Evolutionary conservation across 1,284 basidiomycete genomes (phyloP), one percentile per base, ranked within the genome.

Genomic region (Flammula alnicola): DNA sequence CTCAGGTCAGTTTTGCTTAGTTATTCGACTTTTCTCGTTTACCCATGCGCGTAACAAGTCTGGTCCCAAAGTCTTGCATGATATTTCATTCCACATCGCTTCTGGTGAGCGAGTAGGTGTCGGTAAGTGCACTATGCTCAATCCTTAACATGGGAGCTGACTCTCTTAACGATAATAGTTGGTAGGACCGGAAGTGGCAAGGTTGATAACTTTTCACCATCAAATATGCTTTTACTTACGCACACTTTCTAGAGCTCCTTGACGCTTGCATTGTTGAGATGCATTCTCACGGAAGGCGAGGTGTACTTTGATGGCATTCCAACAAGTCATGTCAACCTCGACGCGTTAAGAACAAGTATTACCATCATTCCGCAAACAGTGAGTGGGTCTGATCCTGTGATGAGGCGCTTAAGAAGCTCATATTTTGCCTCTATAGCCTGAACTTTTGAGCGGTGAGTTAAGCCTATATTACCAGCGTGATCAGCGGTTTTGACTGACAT

Each of bases 111-210:
- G 80, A 35, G 71, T 87, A 32, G 84, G 84, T 35, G 77, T 86
- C 45, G 83, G 76, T 77, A 42, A 51, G 73, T 63, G 8, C 16
- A 11, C 5, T 39, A 5, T 7, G 14, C 5, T 23, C 11, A 27
- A 25, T 12, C 16, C 4, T 16, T 20, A 14, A 25, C 19, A n/a
- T 22, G 10, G 14, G n/a, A n/a, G 22, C 10, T 1, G 14, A 23
- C 3, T 7, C 17, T 27, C 9, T 30, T 31, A 16, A 11, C 42
- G 30, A 41, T 25, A 12, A 12, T 33, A 81, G 83, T 86, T 22
- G 87, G 88, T 11, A 75, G 88, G 22, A 90, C 88, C 0, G 88
- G 88, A 17, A 84, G 81, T 53, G 88, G 87, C 46, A 90, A 91
- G 72, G 79, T 78, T 45, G 8, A 48, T n/a, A 16, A 3, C n/a